Base-by-base conservation (phyloP, 2,329 filamentous ascomycete species). In the Rhynchosporium agropyri region DNA sequence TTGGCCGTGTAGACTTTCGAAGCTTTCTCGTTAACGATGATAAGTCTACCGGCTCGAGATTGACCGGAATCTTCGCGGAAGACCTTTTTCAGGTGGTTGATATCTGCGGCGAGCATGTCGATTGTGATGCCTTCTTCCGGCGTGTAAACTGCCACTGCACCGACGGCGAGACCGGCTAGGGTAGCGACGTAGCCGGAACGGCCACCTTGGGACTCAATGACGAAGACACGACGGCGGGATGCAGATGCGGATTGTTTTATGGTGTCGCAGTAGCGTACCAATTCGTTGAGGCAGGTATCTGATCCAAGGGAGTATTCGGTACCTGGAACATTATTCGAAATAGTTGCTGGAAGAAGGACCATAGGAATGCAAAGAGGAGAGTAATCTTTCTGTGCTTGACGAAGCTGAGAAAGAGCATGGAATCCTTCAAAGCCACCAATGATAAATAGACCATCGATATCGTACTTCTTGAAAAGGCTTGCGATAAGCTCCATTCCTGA, bases 271-370 rank as follows among this genome's bases (percentile, higher is more conserved):
- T 97, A 99, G 70, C 89, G 86, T 67, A 97, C 92, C 45, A 99
- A 83, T 61, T 96, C 92, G 79, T 99, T 99, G 66, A 99, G 80
- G 74, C 95, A 98, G 1, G 95, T 99, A 73, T 99, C 95, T 38
- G 92, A 97, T 49, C 95, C 95, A 51, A 99, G 86, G 1, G 92
- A 97, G 80, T 97, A 98, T 77, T 99, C 95, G 0, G 94, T 97
- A 45, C 95, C 95, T 0, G 95, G 95, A 4, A 99, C 95, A 76
- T 99, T 99, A 83, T 99, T 99, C 68, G 92, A 97, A 70, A 99
- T 94, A 9, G 95, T 99, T n/a, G 95, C 95, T 0, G 95, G 95
- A 31, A 99, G 83, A 48, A 97, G 84, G 59, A 89, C 85, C 83
- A 98, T 91, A 26, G 95, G 95, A 67, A 99, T 97, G 76, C 91